Evolutionary conservation across 495 filamentous ascomycete species (phyloP).

Genomic region (Lophium mytilinum): DNA sequence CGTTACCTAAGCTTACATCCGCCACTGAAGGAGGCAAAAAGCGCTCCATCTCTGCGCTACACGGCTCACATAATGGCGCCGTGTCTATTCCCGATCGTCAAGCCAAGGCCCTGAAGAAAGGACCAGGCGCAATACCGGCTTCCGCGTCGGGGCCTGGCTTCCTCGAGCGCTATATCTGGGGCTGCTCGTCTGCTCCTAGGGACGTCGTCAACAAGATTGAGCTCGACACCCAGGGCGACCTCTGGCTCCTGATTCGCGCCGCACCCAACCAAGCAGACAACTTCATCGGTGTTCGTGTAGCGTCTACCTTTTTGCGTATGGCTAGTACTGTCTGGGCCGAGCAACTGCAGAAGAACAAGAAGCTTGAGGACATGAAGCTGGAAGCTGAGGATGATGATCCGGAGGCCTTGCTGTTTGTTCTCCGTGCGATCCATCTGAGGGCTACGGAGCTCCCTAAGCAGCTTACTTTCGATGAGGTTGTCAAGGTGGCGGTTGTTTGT

Average conservation of each 20-base stretch:
- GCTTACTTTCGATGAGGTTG: not conserved
- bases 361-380: not conserved
- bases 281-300: not conserved
- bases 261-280: not conserved
- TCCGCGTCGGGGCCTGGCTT: no score
- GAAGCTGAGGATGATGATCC: not conserved
- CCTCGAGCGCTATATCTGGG: no score
- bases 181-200: no score
- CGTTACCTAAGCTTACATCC: no score
- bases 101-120: no score
- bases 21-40: no score
- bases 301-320: not conserved
- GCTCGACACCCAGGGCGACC: not conserved
- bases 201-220: no score
- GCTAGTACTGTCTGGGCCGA: constrained; percentile 1
- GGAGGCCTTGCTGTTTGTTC: not conserved
- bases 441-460: not conserved
- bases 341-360: not conserved
- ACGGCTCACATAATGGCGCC: no score
- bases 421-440: not conserved
- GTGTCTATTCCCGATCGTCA: no score
- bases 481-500: not conserved
- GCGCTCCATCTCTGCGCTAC: no score
- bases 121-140: no score
- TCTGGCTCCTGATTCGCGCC: not conserved